Evolutionary conservation across 768 basidiomycete species (phyloP).

Genomic region (Sistotremastrum niveocremeum): DNA sequence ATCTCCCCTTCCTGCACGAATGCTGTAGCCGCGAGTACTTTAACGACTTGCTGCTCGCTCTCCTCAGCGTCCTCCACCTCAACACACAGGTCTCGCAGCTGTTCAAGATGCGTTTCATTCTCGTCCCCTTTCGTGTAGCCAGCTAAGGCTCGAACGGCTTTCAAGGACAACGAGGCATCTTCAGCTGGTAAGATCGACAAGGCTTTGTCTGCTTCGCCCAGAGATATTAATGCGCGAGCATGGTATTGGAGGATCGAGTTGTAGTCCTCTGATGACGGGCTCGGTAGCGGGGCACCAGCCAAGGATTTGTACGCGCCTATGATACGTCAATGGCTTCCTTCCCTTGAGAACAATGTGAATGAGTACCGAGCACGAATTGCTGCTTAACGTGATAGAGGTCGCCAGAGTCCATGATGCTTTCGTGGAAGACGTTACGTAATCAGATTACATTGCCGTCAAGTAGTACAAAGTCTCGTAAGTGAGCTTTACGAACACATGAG

Average conservation of each 20-base stretch:
- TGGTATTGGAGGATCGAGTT: constrained; percentile 57
- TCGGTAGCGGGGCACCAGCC: constrained; percentile 39
- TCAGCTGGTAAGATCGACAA: constrained; percentile 41
- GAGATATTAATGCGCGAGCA: constrained; percentile 64
- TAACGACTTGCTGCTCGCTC: constrained; percentile 58
- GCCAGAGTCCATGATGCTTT: constrained; percentile 37
- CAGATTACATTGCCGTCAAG: too few relatives aligned
- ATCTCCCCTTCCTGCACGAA: constrained; percentile 74
- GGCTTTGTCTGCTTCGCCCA: constrained; percentile 43
- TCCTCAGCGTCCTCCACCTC: constrained; percentile 71
- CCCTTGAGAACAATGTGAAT: background rate
- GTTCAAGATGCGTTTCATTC: constrained; percentile 44
- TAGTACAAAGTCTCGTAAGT: too few relatives aligned
- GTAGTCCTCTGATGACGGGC: constrained; percentile 50
- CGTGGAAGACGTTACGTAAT: background rate
- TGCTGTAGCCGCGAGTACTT: constrained; percentile 75
- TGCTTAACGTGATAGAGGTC: constrained; percentile 59
- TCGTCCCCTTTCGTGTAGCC: constrained; percentile 38
- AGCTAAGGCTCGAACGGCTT: constrained; percentile 64
- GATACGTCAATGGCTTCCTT: background rate
- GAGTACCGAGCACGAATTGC: constrained; percentile 59
- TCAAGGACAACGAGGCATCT: constrained; percentile 52
- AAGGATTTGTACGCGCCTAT: constrained; percentile 60
- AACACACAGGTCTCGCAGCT: constrained; percentile 71
- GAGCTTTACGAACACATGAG: too few relatives aligned